These are phyloP conservation scores for Alternaria incomplexa DNA, from an alignment of 2,329 filamentous ascomycete species.

Conservation along the genomic window DNA sequence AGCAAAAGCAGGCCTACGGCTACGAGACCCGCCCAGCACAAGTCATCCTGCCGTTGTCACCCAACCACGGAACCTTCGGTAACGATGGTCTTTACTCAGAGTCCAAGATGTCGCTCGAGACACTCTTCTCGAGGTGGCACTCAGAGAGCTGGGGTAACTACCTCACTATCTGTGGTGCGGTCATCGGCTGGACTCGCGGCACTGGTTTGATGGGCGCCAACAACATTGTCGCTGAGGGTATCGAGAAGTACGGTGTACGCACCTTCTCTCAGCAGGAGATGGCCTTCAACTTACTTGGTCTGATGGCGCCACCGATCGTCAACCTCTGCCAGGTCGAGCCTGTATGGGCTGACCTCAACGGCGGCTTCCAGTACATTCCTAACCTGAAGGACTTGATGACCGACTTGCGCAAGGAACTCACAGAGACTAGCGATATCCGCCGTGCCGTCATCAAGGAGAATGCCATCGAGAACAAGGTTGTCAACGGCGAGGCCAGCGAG, in stretches of 20 bases:
- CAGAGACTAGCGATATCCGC: constrained; percentile 92
- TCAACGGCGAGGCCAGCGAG: constrained; percentile 93
- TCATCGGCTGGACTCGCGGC: constrained; percentile 98
- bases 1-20: constrained; percentile 83
- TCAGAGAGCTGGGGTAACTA: constrained; percentile 97
- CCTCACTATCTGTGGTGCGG: constrained; percentile 96
- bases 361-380: constrained; percentile 95
- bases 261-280: constrained; percentile 99
- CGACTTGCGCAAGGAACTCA: constrained; percentile 90
- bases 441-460: constrained; percentile 95
- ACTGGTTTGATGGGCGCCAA: constrained; percentile 98
- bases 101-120: constrained; percentile 96
- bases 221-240: constrained; percentile 95
- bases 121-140: constrained; percentile 97
- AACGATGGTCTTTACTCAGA: constrained; percentile 98
- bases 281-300: constrained; percentile 96
- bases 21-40: constrained; percentile 96
- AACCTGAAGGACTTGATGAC: constrained; percentile 95
- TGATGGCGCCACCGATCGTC: constrained; percentile 93
- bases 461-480: constrained; percentile 93
- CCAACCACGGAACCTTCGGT: constrained; percentile 98
- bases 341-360: constrained; percentile 96
- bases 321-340: constrained; percentile 95
- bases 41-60: constrained; percentile 92
- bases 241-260: constrained; percentile 94